Base-by-base conservation (phyloP, 2,329 filamentous ascomycete species). In the Calonectria honghensis region DNA sequence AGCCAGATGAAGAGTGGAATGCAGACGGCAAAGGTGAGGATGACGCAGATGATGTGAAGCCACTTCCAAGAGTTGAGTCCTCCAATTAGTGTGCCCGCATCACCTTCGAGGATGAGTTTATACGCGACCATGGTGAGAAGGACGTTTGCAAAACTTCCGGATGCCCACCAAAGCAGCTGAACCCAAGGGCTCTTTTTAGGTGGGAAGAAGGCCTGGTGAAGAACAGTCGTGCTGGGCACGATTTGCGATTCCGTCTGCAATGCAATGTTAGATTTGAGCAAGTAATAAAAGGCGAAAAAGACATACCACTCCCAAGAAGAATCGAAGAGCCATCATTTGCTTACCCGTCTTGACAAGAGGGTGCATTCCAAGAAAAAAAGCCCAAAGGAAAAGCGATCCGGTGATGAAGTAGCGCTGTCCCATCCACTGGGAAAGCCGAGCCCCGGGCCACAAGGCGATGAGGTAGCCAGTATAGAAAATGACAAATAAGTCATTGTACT, bases 51-150 rank as follows among this genome's bases (percentile, higher is more conserved):
- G 14, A 54, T 54, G 51, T 54, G 51, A n/a, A 54, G 51, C 51
- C 51, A 54, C 51, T 54, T 54, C 51, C 51, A 54, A 10, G 51
- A 54, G 51, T 32, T 54, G 29, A 54, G 51, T n/a, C 51, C 51
- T 32, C 51, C 51, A 11, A 54, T n/a, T 16, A 54, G 16, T 10
- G 51, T 32, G 4, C 51, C 41, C 20, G 41, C 41, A n/a, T 48
- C 29, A 6, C 16, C 51, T 5, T 54, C 16, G 29, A 54, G 51
- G 18, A 54, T 54, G 4, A 54, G 27, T 20, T 35, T 54, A 16
- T 54, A 54, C 4, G 51, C 51, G 4, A 54, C 51, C 51, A 54
- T 54, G 29, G 51, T 54, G 27, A 54, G 51, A 32, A 54, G 51
- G 31, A 54, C 51, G 9, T 54, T 54, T 29, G 51, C 51, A 10